Conservation (phyloP, 2,329 filamentous ascomycete genomes). For the Cordyceps tenuipes region DNA sequence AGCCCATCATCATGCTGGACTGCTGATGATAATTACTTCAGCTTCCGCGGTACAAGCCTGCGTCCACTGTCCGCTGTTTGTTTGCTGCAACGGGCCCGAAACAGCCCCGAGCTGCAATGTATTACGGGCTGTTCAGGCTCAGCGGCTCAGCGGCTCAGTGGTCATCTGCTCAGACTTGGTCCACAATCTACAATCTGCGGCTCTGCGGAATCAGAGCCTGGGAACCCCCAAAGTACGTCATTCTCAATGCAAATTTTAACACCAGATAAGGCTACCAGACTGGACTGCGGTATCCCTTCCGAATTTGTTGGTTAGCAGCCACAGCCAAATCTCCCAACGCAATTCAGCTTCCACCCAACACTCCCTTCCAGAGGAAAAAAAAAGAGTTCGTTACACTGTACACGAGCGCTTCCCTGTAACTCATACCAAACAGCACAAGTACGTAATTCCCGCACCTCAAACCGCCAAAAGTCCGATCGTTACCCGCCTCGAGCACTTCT, state of each 20-base stretch:
- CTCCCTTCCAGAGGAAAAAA: background rate
- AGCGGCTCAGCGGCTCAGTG: background rate
- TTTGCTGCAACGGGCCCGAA: background rate
- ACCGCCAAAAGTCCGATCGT: slow-evolving; percentile 3
- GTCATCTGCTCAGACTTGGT: background rate
- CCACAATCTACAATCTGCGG: background rate
- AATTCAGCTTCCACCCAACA: slow-evolving; percentile 3
- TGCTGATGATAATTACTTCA: no score
- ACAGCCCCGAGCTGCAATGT: background rate
- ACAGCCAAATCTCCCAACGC: slow-evolving; percentile 10
- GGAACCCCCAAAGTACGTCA: background rate
- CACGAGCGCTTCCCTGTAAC: background rate
- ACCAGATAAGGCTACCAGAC: background rate
- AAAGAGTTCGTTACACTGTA: no score
- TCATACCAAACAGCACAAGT: no score
- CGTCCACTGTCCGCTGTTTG: no score
- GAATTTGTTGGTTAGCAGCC: background rate
- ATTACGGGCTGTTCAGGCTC: no score
- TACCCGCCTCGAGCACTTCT: background rate
- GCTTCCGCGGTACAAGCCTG: no score
- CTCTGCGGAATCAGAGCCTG: background rate
- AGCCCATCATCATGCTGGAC: background rate
- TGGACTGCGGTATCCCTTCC: background rate
- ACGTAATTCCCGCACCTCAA: background rate
- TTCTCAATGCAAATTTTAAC: slow-evolving; percentile 5